Percentiles rank a stretch among this genome's conserved stretches.
Evolutionary conservation across 1,139 yeast species (phyloP).

Genomic region (Debaryomyces fabryi): DNA sequence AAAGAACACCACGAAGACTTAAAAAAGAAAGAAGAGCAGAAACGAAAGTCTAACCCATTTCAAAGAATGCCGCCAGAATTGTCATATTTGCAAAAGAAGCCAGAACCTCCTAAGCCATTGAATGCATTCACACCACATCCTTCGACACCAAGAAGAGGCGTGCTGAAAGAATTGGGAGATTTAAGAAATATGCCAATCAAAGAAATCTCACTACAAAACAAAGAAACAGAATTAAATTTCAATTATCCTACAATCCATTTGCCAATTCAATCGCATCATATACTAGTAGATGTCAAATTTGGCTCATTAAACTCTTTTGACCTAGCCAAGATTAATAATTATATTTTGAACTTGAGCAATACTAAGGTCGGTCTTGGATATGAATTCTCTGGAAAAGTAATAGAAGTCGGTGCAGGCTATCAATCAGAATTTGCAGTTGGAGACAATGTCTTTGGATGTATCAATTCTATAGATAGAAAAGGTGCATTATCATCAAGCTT

Average conservation of each 20-base stretch:
- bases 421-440: constrained; percentile 30
- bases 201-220: constrained; percentile 45
- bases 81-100: constrained; percentile 36
- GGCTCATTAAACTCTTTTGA: constrained; percentile 44
- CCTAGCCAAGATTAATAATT: constrained; percentile 40
- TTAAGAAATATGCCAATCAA: constrained; percentile 40
- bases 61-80: constrained; percentile 50
- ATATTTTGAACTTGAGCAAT: constrained; percentile 40
- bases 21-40: constrained; percentile 29
- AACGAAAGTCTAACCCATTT: constrained; percentile 35
- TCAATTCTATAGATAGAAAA: constrained; percentile 36
- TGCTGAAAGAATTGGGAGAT: constrained; percentile 25
- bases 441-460: constrained; percentile 40
- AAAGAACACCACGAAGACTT: constrained; percentile 36
- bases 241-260: constrained; percentile 42
- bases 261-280: constrained; percentile 34
- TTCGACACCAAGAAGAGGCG: neutral
- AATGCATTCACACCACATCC: neutral
- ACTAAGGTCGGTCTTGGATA: constrained; percentile 46
- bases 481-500: constrained; percentile 43
- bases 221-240: constrained; percentile 46
- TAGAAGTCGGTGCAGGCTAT: constrained; percentile 34
- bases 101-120: constrained; percentile 26
- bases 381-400: constrained; percentile 42
- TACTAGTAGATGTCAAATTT: constrained; percentile 43